Conservation (phyloP, 2,329 filamentous ascomycete genomes). For the Neofusicoccum laricinum region DNA sequence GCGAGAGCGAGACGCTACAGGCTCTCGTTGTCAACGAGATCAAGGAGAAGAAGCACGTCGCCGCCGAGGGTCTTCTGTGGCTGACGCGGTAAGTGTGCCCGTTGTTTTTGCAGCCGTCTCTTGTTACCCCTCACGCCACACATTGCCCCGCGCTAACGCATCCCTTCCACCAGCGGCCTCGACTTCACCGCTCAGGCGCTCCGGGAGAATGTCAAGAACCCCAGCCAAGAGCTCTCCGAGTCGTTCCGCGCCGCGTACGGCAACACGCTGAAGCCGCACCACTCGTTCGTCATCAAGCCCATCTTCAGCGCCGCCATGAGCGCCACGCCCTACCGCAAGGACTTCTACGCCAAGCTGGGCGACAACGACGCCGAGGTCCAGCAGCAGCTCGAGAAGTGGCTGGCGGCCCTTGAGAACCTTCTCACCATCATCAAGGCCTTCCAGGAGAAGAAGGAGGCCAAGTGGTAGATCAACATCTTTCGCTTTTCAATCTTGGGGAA, state of each 20-base stretch:
- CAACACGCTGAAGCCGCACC: conserved; percentile 84
- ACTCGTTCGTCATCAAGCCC: conserved; percentile 85
- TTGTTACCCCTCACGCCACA: background rate
- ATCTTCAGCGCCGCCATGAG: conserved; percentile 92
- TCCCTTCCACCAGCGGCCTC: conserved; percentile 62
- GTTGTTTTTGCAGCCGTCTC: background rate
- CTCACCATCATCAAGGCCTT: conserved; percentile 73
- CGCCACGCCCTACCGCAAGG: conserved; percentile 86
- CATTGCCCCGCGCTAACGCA: background rate
- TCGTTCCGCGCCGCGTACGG: conserved; percentile 88
- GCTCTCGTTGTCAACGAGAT: conserved; percentile 82
- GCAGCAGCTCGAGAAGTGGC: conserved; percentile 65
- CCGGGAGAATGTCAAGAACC: conserved; percentile 68
- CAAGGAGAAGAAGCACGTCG: conserved; percentile 82
- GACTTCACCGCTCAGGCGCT: conserved; percentile 90
- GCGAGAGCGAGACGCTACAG: conserved; percentile 80
- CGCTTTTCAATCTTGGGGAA: too few species aligned
- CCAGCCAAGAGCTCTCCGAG: conserved; percentile 70
- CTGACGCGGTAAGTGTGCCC: conserved; percentile 67
- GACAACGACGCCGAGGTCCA: conserved; percentile 61
- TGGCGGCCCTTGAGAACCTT: conserved; percentile 73
- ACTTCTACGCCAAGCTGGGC: conserved; percentile 89
- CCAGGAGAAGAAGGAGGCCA: conserved; percentile 19
- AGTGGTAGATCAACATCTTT: conserved; percentile 4
- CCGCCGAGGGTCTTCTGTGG: conserved; percentile 90